Evolutionary conservation across 2,329 filamentous ascomycete genomes (phyloP), one percentile per base, ranked within the genome.

Genomic region (Lasiodiplodia theobromae): DNA sequence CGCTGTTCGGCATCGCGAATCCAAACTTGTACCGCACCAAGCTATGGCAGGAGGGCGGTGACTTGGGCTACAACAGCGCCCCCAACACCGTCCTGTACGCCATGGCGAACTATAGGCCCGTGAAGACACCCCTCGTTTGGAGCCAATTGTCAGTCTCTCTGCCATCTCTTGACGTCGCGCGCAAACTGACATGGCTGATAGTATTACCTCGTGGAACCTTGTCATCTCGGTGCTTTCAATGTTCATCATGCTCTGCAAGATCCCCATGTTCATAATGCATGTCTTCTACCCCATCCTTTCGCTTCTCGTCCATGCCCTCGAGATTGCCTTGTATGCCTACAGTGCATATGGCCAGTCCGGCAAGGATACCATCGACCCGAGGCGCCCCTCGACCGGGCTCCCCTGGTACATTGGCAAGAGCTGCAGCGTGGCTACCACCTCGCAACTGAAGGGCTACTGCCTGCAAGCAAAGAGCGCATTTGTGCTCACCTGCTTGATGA

Each of bases 371-470:
- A 87, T 87, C 71, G 92, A 95, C 78, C 80, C 87, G 6, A 78
- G 83, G 53, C 86, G 89, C 73, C 86, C 86, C 5, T 89, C 89
- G 73, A 83, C 84, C 31, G 84, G 88, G 31, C 86, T 86, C 21
- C 87, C 91, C 7, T 95, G 92, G 92, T 94, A 94, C 77, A 87
- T 94, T 73, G 86, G 86, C 66, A 88, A 91, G 77, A 88, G 87
- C 70, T 95, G 92, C 80, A 82, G 79, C 66, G 84, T 90, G 47
- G 89, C 89, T 2, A 82, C 82, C 66, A 82, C 85, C 5, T 84
- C 84, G 62, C 85, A 86, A 34, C 82, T 86, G 58, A 80, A 84
- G 67, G 75, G 78, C 8, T 88, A 87, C 73, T 95, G 92, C 78
- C 79, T 84, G 74, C 85, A 92, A 77, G 91, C 92, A 7, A 91